Base-by-base conservation (phyloP, 2,329 filamentous ascomycete species). In the Scedosporium aurantiacum region DNA sequence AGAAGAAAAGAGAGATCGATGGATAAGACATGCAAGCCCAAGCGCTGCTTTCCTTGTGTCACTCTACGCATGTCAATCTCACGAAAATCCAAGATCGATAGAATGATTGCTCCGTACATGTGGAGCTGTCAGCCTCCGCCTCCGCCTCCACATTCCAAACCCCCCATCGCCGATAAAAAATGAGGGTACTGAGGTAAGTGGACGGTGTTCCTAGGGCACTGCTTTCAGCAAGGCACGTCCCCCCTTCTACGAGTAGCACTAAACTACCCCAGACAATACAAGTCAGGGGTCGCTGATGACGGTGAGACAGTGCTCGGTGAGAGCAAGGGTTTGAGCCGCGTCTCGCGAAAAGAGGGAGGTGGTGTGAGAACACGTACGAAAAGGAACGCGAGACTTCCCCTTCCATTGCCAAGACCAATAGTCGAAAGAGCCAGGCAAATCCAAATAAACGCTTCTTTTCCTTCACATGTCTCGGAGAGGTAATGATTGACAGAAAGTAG, bases 341-440 rank as follows among this genome's bases (percentile, higher is more conserved):
- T 47, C n/a, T 47, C n/a, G 43, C 43, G 43, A 47, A 47, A 41
- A 3, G 43, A 47, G 43, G 8, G 43, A 12, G 32, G 32, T 37
- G 32, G 32, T 37, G 32, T 37, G 32, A 37, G 32, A 12, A 37
- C 32, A 47, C 43, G 16, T 47, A 23, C 21, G 43, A 47, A 47
- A 47, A 21, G 32, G 32, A 37, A 37, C 32, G 32, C 32, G 32
- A 47, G 43, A 27, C n/a, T 25, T 18, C 23, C 47, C 47, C 21
- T 52, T 54, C 50, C 23, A 23, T 14, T 25, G 50, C 50, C 50
- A 54, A 54, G 50, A 54, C 21, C 23, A 54, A 54, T 54, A 28
- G 23, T 57, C 32, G 52, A 23, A 27, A 7, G 23, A 68, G 69
- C 68, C 72, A 70, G 69, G 69, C 69, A 70, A 71, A 69, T 72